Evolutionary conservation across 345 rosid genomes (phyloP).

Genomic region (Laguncularia racemosa): DNA sequence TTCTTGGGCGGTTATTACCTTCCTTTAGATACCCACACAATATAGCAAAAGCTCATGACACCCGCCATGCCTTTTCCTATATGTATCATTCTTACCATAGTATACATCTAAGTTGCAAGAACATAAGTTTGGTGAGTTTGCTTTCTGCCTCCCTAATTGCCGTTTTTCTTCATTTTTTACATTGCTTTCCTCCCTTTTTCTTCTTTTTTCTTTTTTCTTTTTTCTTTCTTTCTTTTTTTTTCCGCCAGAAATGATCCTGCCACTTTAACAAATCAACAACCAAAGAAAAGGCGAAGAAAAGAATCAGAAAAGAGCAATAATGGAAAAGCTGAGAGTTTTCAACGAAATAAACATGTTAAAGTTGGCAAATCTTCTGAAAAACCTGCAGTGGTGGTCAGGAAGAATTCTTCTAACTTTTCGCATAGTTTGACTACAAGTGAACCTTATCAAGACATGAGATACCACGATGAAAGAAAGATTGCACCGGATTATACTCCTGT

Average conservation of each 20-base stretch:
- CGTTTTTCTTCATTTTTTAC: background rate
- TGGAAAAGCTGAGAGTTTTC: conserved; percentile 39
- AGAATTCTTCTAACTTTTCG: conserved; percentile 18
- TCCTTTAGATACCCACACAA: too few species aligned
- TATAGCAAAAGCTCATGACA: too few species aligned
- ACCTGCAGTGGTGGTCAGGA: conserved; percentile 26
- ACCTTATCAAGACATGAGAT: conserved; percentile 24
- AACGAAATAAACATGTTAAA: conserved; percentile 49
- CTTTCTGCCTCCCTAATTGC: too few species aligned
- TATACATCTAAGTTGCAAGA: too few species aligned
- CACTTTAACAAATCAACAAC: conserved; percentile 43
- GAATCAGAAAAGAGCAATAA: conserved; percentile 41
- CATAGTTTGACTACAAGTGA: conserved; percentile 31
- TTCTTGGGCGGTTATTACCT: too few species aligned
- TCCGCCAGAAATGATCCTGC: conserved; percentile 50
- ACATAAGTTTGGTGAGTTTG: too few species aligned
- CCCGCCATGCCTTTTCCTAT: too few species aligned
- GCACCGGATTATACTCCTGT: conserved; percentile 30
- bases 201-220: background rate
- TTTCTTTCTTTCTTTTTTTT: conserved; percentile 12
- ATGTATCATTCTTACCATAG: too few species aligned
- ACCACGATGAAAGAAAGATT: conserved; percentile 35
- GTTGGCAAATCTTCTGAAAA: conserved; percentile 34
- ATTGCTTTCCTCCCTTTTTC: conserved; percentile 12
- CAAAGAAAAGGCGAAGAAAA: conserved; percentile 79